Evolutionary conservation across 2,329 filamentous ascomycete genomes (phyloP), one percentile per base, ranked within the genome.

Genomic region (Apiospora marii): DNA sequence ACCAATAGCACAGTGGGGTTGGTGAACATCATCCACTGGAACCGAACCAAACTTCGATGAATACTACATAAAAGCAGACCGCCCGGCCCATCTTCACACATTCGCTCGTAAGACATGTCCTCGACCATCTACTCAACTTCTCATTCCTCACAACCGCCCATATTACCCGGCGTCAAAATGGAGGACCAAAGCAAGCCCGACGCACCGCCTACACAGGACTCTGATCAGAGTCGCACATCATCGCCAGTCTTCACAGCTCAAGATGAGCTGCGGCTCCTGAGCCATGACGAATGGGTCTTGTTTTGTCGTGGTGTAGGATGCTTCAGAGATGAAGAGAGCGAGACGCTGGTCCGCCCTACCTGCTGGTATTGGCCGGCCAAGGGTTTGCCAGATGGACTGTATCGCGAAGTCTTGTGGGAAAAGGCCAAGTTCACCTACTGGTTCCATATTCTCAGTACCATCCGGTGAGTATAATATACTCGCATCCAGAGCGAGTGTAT

Each of bases 231-330:
- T 70, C 73, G 67, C 72, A 46, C 34, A 64, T 58, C n/a, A 67
- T 34, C 34, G 67, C 30, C 67, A 49, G 34, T 24, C 71, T 30
- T 14, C 67, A 68, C 44, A 22, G 41, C 44, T 3, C 24, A 70
- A 58, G 37, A 70, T 74, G 58, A 76, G 73, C 43, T 78, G 73
- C 82, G 86, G 44, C 83, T 85, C 70, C 80, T 89, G 7, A 79
- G 83, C 0, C 78, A 83, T 5, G 73, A 79, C 4, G 87, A 88
- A 74, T 87, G 86, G 86, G 77, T 81, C 3, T 80, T 84, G 24
- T 79, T 88, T 67, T 87, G 86, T 27, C 82, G 82, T n/a, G 85
- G 84, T 0, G 76, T 88, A 34, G 87, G 87, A 0, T 86, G 84
- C 8, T 80, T 87, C 70, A 80, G 76, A 27, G 86, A 87, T 70